Percentiles rank a stretch among this genome's conserved stretches.
Evolutionary conservation across 306 rosid genomes (phyloP).

Genomic region (Cicer pinnatifidum): DNA sequence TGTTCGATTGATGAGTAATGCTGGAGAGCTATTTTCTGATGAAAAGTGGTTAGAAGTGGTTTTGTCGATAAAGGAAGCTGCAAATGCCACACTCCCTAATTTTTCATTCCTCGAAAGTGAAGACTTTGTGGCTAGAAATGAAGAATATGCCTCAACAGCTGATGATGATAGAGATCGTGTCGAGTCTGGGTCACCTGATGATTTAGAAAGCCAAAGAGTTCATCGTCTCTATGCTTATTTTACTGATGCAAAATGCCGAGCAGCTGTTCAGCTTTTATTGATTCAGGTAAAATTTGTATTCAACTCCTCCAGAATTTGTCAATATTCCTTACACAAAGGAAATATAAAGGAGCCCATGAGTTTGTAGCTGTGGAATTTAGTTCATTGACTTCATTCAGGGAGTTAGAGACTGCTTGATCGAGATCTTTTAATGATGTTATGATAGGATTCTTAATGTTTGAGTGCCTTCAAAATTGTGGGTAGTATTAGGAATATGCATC

Average conservation of each 20-base stretch:
- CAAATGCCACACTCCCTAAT: constrained; percentile 84
- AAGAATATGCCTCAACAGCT: constrained; percentile 49
- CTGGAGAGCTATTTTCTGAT: constrained; percentile 88
- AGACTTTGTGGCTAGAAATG: constrained; percentile 48
- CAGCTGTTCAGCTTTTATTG: constrained; percentile 93
- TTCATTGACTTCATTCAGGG: not conserved
- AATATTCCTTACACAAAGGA: constrained; percentile 4
- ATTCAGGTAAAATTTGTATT: constrained; percentile 75
- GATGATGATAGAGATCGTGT: constrained; percentile 59
- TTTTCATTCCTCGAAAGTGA: constrained; percentile 67
- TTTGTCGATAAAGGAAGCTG: constrained; percentile 82
- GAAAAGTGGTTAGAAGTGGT: constrained; percentile 98
- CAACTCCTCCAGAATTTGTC: constrained; percentile 13
- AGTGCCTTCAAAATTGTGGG: constrained; percentile 19
- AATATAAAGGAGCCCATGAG: constrained; percentile 18
- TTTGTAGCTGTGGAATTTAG: constrained; percentile 17
- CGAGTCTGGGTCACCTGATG: constrained; percentile 58
- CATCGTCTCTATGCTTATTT: constrained; percentile 63
- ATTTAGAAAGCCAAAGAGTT: constrained; percentile 52
- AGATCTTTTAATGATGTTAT: constrained; percentile 17
- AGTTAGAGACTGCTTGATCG: constrained; percentile 13
- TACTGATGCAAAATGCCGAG: constrained; percentile 84
- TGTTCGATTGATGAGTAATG: constrained; percentile 95
- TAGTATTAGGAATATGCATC: constrained; percentile 10
- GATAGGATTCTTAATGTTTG: constrained; percentile 20